Evolutionary conservation across 495 filamentous ascomycete species (phyloP).

Genomic region (Neurospora tetraspora): DNA sequence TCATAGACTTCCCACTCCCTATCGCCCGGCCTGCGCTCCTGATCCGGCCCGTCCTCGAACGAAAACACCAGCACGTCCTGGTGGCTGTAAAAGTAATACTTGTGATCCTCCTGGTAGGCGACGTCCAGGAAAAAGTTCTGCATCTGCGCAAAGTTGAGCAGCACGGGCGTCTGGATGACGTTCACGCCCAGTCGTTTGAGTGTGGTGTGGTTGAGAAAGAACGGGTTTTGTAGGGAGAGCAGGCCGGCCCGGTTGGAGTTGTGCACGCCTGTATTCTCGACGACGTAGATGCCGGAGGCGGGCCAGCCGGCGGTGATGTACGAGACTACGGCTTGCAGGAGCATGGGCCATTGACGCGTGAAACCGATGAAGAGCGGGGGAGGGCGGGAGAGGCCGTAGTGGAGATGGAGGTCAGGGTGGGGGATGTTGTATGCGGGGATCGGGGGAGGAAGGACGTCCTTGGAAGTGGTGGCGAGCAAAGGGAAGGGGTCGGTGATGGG

Average conservation of each 20-base stretch:
- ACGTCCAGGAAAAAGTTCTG: slow-evolving; percentile 49
- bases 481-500: slow-evolving; percentile 27
- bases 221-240: slow-evolving; percentile 47
- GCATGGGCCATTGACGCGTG: slow-evolving; percentile 46
- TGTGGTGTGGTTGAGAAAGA: slow-evolving; percentile 45
- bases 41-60: slow-evolving; percentile 35
- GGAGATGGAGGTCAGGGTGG: slow-evolving; percentile 17
- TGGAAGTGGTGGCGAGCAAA: slow-evolving; percentile 16
- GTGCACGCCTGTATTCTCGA: slow-evolving; percentile 55
- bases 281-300: slow-evolving; percentile 45
- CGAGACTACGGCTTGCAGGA: slow-evolving; percentile 46
- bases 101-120: slow-evolving; percentile 46
- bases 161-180: slow-evolving; percentile 44
- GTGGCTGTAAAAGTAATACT: slow-evolving; percentile 48
- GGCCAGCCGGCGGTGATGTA: slow-evolving; percentile 55
- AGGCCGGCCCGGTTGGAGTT: slow-evolving; percentile 39
- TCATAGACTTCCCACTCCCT: slow-evolving; percentile 23
- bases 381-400: slow-evolving; percentile 21
- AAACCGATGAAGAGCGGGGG: slow-evolving; percentile 52
- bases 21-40: slow-evolving; percentile 19
- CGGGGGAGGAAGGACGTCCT: slow-evolving; percentile 19
- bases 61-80: slow-evolving; percentile 46
- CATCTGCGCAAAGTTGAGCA: slow-evolving; percentile 50
- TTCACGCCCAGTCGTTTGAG: slow-evolving; percentile 44
- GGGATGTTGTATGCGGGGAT: slow-evolving; percentile 34